These are phyloP conservation scores for Thalassiosira hispida DNA, from an alignment of 352 stramenopile species.

Conservation along the genomic window DNA sequence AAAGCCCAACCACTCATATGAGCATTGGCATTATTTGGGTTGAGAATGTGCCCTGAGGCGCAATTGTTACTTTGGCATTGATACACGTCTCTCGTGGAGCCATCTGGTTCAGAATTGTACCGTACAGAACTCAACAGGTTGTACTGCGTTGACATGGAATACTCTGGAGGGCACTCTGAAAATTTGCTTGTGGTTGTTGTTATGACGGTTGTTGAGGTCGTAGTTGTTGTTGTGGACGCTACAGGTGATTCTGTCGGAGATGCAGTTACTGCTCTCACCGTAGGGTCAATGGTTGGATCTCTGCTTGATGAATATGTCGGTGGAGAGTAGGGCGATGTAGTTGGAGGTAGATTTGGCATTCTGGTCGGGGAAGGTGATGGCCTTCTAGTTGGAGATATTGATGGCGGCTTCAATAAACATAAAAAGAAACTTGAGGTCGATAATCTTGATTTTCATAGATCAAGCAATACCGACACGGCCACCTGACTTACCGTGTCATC, in stretches of 20 bases:
- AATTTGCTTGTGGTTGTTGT: not conserved
- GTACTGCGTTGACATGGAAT: not conserved
- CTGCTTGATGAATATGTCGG: no score
- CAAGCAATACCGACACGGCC: not conserved
- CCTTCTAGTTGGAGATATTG: not conserved
- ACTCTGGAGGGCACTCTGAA: not conserved
- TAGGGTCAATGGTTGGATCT: no score
- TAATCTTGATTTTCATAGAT: not conserved
- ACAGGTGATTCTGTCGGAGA: not conserved
- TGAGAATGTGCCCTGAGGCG: no score
- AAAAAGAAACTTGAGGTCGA: not conserved
- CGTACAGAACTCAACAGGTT: no score
- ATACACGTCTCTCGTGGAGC: no score
- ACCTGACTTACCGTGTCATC: constrained; percentile 4
- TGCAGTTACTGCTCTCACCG: no score
- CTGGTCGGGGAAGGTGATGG: not conserved
- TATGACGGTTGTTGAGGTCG: not conserved
- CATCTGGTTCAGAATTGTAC: no score
- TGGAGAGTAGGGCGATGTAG: no score
- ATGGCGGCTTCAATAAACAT: not conserved
- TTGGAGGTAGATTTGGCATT: no score
- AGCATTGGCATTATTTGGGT: no score
- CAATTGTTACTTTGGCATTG: no score
- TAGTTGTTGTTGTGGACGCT: not conserved
- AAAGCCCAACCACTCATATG: no score